These are phyloP conservation scores for Cyberlindnera mrakii DNA, from an alignment of 805 yeast species.

Conservation along the genomic window DNA sequence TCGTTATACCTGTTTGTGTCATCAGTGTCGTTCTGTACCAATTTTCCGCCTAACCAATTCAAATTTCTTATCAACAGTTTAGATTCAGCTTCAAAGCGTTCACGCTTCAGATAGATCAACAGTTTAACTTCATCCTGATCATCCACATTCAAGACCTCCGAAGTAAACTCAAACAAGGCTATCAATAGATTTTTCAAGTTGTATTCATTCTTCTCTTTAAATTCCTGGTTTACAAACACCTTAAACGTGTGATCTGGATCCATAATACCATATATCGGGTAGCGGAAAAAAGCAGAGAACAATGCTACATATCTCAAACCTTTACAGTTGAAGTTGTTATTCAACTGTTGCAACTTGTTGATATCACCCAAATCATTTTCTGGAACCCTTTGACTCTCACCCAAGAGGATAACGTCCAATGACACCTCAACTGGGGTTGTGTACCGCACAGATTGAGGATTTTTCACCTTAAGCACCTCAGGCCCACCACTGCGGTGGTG, in stretches of 20 bases:
- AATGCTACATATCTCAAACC: conserved; percentile 17
- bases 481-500: conserved; percentile 26
- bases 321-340: conserved; percentile 16
- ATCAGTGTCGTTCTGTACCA: conserved; percentile 16
- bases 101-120: conserved; percentile 18
- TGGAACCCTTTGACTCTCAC: conserved; percentile 25
- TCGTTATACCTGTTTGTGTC: conserved; percentile 19
- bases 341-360: conserved; percentile 11
- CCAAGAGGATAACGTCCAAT: conserved; percentile 25
- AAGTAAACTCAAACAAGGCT: conserved; percentile 18
- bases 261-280: conserved; percentile 20
- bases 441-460: conserved; percentile 22
- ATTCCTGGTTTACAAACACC: conserved; percentile 18
- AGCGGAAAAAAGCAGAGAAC: conserved; percentile 14
- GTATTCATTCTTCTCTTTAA: conserved; percentile 15
- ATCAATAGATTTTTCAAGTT: conserved; percentile 22
- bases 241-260: conserved; percentile 10
- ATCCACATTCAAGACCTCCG: conserved; percentile 14
- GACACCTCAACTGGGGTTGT: conserved; percentile 22
- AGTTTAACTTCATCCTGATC: conserved; percentile 13
- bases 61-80: conserved; percentile 20
- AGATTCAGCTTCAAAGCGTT: conserved; percentile 20
- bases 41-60: conserved; percentile 23
- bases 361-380: conserved; percentile 17
- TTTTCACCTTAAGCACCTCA: conserved; percentile 25